Percentiles rank a stretch among this genome's conserved stretches.
phyloP scores from a whole-genome alignment of 495 filamentous ascomycete genomes.

The Neurospora sp. region DNA sequence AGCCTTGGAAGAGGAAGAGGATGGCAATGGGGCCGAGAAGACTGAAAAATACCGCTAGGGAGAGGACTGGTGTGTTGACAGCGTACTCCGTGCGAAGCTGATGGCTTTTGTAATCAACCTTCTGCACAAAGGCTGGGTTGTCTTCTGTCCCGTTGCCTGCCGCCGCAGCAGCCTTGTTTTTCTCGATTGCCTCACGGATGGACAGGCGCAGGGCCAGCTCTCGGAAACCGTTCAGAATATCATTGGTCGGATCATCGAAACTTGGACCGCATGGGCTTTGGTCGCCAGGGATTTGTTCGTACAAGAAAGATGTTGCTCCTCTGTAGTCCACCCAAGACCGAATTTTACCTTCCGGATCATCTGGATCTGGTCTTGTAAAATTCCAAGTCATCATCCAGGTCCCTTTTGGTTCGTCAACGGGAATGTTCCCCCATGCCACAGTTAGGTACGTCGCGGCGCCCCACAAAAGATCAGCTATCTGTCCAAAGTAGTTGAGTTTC shows the following conservation, averaged over 20 bases:
- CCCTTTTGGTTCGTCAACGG: background rate
- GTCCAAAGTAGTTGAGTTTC: background rate
- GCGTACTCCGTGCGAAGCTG: background rate
- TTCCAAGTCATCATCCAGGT: background rate
- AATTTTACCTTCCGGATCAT: background rate
- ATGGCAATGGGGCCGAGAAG: background rate
- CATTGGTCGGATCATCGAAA: background rate
- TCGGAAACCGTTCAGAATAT: background rate
- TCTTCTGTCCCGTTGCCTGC: no score
- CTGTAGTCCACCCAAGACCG: background rate
- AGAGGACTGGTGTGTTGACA: background rate
- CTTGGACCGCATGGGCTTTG: background rate
- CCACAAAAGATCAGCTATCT: background rate
- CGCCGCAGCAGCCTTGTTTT: background rate
- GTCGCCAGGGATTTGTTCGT: background rate
- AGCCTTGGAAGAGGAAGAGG: background rate
- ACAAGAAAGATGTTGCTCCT: background rate
- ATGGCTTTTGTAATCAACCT: background rate
- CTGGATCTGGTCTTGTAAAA: background rate
- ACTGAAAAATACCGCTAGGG: background rate
- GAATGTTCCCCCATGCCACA: background rate
- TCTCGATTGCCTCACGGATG: background rate
- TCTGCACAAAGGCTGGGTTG: background rate
- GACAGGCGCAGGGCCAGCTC: background rate
- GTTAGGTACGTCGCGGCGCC: background rate